phyloP scores from a whole-genome alignment of 2,329 filamentous ascomycete species.

The Stemphylium vesicarium region DNA sequence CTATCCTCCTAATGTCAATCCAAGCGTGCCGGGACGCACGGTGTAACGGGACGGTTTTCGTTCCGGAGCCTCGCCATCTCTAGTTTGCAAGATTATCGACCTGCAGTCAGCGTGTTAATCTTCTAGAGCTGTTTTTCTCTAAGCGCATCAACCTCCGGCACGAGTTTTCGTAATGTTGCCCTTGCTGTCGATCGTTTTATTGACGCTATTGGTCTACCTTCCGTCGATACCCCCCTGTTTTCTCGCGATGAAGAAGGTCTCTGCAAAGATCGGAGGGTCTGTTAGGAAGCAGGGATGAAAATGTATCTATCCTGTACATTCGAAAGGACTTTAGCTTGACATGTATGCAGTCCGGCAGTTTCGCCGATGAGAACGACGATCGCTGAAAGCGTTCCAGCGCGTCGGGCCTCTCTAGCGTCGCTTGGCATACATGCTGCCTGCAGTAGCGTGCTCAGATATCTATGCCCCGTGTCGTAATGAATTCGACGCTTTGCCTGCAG shows the following conservation, averaged over 20 bases:
- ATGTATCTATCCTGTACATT: background rate
- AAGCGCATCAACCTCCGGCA: background rate
- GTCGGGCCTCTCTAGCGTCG: background rate
- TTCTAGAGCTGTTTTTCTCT: background rate
- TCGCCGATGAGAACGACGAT: background rate
- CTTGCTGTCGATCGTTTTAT: conserved; percentile 2
- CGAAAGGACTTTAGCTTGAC: background rate
- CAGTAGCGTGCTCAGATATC: conserved; percentile 2
- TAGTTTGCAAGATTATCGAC: background rate
- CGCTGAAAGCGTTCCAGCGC: conserved; percentile 3
- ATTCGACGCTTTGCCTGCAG: background rate
- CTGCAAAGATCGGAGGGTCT: conserved; percentile 1
- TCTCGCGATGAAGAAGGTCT: background rate
- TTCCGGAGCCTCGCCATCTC: background rate
- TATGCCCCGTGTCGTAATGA: background rate
- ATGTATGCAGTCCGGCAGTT: background rate
- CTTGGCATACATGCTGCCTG: background rate
- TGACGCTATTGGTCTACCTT: conserved; percentile 2
- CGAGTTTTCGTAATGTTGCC: background rate
- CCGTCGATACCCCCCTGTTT: conserved; percentile 1
- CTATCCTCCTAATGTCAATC: no score
- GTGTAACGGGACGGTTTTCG: background rate
- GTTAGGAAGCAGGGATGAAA: background rate
- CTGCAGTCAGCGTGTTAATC: background rate
- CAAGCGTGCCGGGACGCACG: background rate